Conservation (phyloP, 106 monocot genomes). For the Gastrodia elata region DNA sequence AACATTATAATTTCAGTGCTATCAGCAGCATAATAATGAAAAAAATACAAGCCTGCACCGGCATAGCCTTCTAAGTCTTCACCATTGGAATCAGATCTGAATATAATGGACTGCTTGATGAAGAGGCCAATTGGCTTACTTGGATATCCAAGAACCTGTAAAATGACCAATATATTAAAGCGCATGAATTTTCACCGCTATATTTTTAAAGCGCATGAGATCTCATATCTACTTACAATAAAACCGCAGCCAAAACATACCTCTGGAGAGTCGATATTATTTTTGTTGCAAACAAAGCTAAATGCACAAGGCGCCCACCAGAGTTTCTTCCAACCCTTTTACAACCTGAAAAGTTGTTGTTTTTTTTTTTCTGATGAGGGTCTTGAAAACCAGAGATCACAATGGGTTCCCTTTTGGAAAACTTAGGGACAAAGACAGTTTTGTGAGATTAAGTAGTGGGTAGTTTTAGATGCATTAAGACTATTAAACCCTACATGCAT, state of each 20-base stretch:
- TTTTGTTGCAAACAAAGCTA: conserved; percentile 80
- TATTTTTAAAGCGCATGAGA: too few relatives aligned
- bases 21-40: too few relatives aligned
- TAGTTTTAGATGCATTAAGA: too few relatives aligned
- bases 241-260: conserved; percentile 17
- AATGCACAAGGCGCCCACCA: conserved; percentile 97
- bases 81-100: conserved; percentile 93
- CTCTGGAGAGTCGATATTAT: conserved; percentile 60
- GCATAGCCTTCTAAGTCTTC: conserved; percentile 99
- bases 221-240: too few relatives aligned
- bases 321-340: conserved; percentile 91
- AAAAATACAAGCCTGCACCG: conserved; percentile 91
- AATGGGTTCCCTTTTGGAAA: too few relatives aligned
- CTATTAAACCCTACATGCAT: too few relatives aligned
- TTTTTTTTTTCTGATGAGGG: too few relatives aligned
- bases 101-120: conserved; percentile 75
- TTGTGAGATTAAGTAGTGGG: too few relatives aligned
- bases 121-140: conserved; percentile 92
- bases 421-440: too few relatives aligned
- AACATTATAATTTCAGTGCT: too few relatives aligned
- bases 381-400: too few relatives aligned
- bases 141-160: conserved; percentile 77
- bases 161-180: conserved; percentile 4
- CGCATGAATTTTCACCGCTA: too few relatives aligned
- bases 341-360: conserved; percentile 79